Base-by-base conservation (phyloP, 1,139 yeast genomes). In the Yamadazyma pseudoaaseri region DNA sequence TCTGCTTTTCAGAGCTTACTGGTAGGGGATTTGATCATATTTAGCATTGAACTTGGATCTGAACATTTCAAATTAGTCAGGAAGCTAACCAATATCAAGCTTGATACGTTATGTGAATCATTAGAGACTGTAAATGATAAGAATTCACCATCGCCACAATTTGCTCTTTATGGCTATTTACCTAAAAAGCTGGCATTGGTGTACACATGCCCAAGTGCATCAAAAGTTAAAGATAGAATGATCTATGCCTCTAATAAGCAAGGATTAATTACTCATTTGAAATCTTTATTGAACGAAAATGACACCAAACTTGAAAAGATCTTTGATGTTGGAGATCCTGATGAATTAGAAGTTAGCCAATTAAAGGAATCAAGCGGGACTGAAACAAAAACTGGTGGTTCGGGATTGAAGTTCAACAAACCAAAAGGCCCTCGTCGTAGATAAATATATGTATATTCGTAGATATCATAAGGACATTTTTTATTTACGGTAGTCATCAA, bases 221-320 rank as follows among this genome's bases (percentile, higher is more conserved):
- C 96, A 17, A 81, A 81, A 56, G 94, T 92, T 30, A 85, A 83
- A 57, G 95, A 89, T 36, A 75, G 97, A 47, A 92, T 92, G 97
- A 59, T 90, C 30, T 89, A 87, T 52, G 97, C 97, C 2, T 76
- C 96, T 3, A 82, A 81, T 42, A 83, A 89, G 50, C 76, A 73
- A 39, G 85, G 87, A 3, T 73, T 86, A 37, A 59, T 81, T 23
- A 69, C 65, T 31, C 70, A 73, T 38, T 67, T 86, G 46, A 58
- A 61, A 25, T 51, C 52, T 12, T 46, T 58, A 1, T 51, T 68
- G 25, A 45, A 50, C 3, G 58, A 65, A 16, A 30, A 41, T 5
- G 41, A 34, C 6, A 37, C 29, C 14, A 52, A 20, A 26, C 36
- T 66, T 8, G 65, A 66, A 28, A 73, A 73, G 34, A 58, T 67